phyloP scores from a whole-genome alignment of 2,329 filamentous ascomycete species.

The Tricladium varicosporioides region DNA sequence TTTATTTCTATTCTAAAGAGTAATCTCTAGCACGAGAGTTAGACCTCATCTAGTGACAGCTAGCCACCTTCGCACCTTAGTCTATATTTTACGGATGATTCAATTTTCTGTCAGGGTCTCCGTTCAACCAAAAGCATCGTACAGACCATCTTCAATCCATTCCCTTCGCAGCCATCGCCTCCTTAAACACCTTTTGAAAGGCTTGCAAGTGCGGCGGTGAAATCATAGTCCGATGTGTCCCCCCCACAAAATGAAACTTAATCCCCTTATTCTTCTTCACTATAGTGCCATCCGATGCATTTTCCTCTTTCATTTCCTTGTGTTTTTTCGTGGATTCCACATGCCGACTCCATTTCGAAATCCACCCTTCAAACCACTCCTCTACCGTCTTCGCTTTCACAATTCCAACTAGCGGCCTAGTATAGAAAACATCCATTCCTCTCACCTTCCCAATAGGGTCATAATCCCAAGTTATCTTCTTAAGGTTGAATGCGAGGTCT shows the following conservation, averaged over 20 bases:
- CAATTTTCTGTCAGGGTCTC: background rate
- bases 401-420: constrained; percentile 29
- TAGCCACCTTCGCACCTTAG: too few species aligned
- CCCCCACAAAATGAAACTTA: constrained; percentile 36
- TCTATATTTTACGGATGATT: background rate
- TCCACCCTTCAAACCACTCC: constrained; percentile 33
- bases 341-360: constrained; percentile 39
- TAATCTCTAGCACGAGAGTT: too few species aligned
- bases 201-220: constrained; percentile 34
- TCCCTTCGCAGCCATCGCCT: constrained; percentile 22
- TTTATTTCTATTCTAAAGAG: too few species aligned
- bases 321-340: constrained; percentile 8
- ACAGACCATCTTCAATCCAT: background rate
- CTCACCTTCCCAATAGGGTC: constrained; percentile 39
- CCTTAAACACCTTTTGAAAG: constrained; percentile 34
- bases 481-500: constrained; percentile 36
- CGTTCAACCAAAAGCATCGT: too few species aligned
- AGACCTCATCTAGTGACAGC: too few species aligned
- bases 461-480: constrained; percentile 41
- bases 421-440: constrained; percentile 43
- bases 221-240: constrained; percentile 42
- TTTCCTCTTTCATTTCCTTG: background rate
- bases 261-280: background rate
- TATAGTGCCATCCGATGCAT: too few species aligned
- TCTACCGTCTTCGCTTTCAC: constrained; percentile 14